These are phyloP conservation scores for Echria macrotheca DNA, from an alignment of 495 filamentous ascomycete species.

Conservation along the genomic window DNA sequence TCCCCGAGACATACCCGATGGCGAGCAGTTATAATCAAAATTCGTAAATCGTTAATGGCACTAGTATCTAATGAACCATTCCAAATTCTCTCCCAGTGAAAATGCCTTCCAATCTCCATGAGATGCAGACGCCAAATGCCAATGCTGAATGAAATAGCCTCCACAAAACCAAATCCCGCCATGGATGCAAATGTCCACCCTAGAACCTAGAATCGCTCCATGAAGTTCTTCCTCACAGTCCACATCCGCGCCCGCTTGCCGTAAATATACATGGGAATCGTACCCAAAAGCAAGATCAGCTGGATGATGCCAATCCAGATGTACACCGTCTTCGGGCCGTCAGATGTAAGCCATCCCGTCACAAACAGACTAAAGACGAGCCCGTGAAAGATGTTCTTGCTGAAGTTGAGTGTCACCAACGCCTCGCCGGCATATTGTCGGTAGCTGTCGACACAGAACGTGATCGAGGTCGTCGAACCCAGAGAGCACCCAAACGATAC, in stretches of 20 bases:
- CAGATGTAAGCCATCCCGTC: conserved; percentile 70
- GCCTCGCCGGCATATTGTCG: conserved; percentile 93
- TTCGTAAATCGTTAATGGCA: no score
- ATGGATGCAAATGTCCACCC: not conserved
- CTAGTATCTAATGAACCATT: no score
- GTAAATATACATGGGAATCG: conserved; percentile 94
- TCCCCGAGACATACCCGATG: not conserved
- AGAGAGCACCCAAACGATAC: conserved; percentile 92
- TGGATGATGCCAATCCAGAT: conserved; percentile 84
- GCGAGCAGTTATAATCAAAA: not conserved
- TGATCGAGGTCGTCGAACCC: conserved; percentile 90
- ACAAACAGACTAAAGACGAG: conserved; percentile 90
- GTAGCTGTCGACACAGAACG: conserved; percentile 91
- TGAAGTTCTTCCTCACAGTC: conserved; percentile 82
- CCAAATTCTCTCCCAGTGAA: not conserved
- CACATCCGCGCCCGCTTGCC: conserved; percentile 95
- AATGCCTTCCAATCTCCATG: not conserved
- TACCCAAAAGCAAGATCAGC: conserved; percentile 62
- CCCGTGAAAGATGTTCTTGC: conserved; percentile 89
- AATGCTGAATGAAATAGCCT: no score
- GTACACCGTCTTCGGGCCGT: conserved; percentile 75
- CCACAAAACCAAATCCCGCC: conserved; percentile 2
- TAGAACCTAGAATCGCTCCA: conserved; percentile 70
- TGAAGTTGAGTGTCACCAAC: conserved; percentile 89
- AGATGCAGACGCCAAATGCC: not conserved